A percentile compares a stretch with the other conserved stretches of the same genome.
Evolutionary conservation across 2,329 filamentous ascomycete species (phyloP).

Genomic region (Huntiella bhutanensis): DNA sequence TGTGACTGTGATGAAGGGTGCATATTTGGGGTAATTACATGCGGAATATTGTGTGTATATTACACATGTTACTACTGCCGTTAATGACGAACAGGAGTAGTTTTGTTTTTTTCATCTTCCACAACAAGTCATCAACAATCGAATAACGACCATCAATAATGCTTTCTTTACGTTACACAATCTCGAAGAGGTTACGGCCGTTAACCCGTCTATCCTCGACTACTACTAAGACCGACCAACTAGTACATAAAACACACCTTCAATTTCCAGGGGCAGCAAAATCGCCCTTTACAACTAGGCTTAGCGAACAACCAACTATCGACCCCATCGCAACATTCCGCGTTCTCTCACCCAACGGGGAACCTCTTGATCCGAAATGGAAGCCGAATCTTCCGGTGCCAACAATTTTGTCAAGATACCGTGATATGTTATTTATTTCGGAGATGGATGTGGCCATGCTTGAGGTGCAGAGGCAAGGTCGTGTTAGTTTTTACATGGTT

Average conservation of each 20-base stretch:
- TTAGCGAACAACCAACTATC: conserved; percentile 51
- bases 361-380: conserved; percentile 56
- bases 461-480: conserved; percentile 87
- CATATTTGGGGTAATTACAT: no score
- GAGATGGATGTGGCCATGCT: conserved; percentile 98
- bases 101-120: no score
- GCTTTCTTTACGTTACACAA: no score
- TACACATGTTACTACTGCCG: no score
- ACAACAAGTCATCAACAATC: no score
- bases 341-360: conserved; percentile 74
- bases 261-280: conserved; percentile 92
- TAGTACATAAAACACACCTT: conserved; percentile 22
- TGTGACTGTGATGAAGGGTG: no score
- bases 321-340: conserved; percentile 78
- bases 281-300: conserved; percentile 68
- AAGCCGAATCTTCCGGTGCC: conserved; percentile 49
- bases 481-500: conserved; percentile 93
- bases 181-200: no score
- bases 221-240: no score
- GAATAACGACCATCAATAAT: no score
- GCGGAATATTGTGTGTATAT: no score
- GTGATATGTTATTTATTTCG: conserved; percentile 46
- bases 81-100: no score
- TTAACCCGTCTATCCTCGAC: no score
- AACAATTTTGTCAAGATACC: conserved; percentile 39